phyloP scores from a whole-genome alignment of 805 yeast genomes.

The Suhomyces canberraensis region DNA sequence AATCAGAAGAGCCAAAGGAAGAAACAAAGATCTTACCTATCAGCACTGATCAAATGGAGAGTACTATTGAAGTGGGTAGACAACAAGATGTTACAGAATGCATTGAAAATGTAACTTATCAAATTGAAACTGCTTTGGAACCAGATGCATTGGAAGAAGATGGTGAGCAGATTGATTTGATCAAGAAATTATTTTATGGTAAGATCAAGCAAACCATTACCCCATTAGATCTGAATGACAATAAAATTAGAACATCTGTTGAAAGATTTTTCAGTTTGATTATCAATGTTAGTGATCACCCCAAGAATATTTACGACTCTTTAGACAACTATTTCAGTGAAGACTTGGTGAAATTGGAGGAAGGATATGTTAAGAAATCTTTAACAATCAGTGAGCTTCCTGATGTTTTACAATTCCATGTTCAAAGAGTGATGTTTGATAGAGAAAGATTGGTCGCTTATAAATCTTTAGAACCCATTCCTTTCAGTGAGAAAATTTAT shows the following conservation, averaged over 20 bases:
- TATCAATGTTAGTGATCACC: conserved; percentile 85
- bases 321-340: conserved; percentile 79
- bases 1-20: background rate
- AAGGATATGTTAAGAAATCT: conserved; percentile 70
- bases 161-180: conserved; percentile 77
- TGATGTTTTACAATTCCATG: conserved; percentile 81
- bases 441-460: conserved; percentile 68
- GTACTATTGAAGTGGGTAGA: conserved; percentile 75
- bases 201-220: conserved; percentile 73
- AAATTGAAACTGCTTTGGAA: conserved; percentile 80
- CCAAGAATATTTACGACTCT: conserved; percentile 86
- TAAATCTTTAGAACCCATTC: conserved; percentile 78
- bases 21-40: conserved; percentile 26
- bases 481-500: conserved; percentile 72
- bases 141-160: conserved; percentile 65
- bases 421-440: conserved; percentile 91
- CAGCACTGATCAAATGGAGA: conserved; percentile 63
- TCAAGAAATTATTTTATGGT: conserved; percentile 82
- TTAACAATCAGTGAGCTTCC: conserved; percentile 74
- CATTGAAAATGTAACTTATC: conserved; percentile 88
- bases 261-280: conserved; percentile 81
- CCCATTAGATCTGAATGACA: conserved; percentile 45
- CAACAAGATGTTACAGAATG: conserved; percentile 99
- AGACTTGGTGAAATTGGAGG: conserved; percentile 64
- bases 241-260: conserved; percentile 30